Evolutionary conservation across 23 red algal genomes (phyloP).

Genomic region (Agarophyton chilense): DNA sequence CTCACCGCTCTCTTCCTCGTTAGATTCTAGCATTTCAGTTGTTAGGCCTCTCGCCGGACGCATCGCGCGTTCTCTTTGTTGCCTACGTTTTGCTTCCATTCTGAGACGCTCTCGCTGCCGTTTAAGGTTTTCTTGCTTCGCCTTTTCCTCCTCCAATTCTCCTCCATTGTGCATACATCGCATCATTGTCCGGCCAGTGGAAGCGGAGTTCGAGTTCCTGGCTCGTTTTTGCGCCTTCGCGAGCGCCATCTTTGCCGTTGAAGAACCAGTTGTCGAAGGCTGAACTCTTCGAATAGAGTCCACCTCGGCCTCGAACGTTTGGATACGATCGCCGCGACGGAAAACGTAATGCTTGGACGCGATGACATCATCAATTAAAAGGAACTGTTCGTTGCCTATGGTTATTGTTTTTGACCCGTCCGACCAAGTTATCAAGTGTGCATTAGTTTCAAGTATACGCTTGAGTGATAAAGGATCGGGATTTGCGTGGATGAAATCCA

Average conservation of each 20-base stretch:
- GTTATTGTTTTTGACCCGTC: slow-evolving; percentile 66
- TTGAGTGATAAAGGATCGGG: slow-evolving; percentile 29
- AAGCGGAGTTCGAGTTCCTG: background rate
- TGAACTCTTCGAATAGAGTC: slow-evolving; percentile 35
- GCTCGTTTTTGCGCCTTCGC: slow-evolving; percentile 48
- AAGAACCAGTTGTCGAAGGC: slow-evolving; percentile 34
- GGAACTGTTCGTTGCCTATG: slow-evolving; percentile 57
- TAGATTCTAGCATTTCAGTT: slow-evolving; percentile 33
- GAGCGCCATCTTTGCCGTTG: slow-evolving; percentile 35
- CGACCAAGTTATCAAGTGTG: slow-evolving; percentile 59
- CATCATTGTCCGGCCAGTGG: slow-evolving; percentile 50
- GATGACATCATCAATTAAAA: slow-evolving; percentile 57
- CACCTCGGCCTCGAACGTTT: slow-evolving; percentile 54
- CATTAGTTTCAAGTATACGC: slow-evolving; percentile 48
- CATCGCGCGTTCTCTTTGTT: slow-evolving; percentile 38
- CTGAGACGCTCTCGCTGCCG: slow-evolving; percentile 39
- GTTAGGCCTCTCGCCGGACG: slow-evolving; percentile 34
- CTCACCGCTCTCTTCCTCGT: slow-evolving; percentile 63
- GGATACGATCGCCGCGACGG: slow-evolving; percentile 42
- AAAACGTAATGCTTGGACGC: slow-evolving; percentile 62
- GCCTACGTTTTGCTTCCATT: slow-evolving; percentile 55
- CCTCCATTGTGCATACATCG: slow-evolving; percentile 51
- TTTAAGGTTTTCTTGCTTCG: slow-evolving; percentile 36
- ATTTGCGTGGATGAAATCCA: slow-evolving; percentile 3
- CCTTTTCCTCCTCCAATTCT: slow-evolving; percentile 52